A percentile compares a stretch with the other conserved stretches of the same genome.
Conservation (phyloP, 208 protist species). For the Ichthyophonus hoferi region DNA sequence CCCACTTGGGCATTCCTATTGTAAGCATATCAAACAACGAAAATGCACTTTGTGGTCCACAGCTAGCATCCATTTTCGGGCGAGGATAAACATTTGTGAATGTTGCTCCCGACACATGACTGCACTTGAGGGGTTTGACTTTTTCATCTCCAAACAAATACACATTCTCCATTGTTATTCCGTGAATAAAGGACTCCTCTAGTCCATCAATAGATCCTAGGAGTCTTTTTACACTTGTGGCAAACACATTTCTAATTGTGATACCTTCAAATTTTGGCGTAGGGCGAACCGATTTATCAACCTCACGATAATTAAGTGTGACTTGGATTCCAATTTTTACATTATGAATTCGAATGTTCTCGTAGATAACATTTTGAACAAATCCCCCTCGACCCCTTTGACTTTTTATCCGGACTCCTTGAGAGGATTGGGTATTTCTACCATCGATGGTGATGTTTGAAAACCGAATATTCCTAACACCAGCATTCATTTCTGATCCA, state of each 20-base stretch:
- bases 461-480: constrained; percentile 7
- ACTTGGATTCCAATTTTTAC: constrained; percentile 21
- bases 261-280: neutral
- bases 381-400: constrained; percentile 2
- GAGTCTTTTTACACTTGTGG: neutral
- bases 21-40: neutral
- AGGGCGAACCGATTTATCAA: neutral
- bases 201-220: constrained; percentile 14
- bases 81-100: neutral
- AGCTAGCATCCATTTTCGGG: constrained; percentile 5
- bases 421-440: constrained; percentile 1
- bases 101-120: neutral
- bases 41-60: neutral
- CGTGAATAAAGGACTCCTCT: neutral
- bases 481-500: constrained; percentile 25
- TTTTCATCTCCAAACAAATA: constrained; percentile 13
- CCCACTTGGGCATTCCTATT: neutral
- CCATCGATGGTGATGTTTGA: constrained; percentile 23
- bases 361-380: constrained; percentile 18
- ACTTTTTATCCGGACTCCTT: constrained; percentile 5
- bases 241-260: constrained; percentile 16
- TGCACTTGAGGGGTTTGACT: neutral
- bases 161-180: constrained; percentile 9
- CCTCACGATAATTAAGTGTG: constrained; percentile 15
- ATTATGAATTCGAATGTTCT: constrained; percentile 27